Evolutionary conservation across 306 rosid species (phyloP), one percentile per base, ranked within the genome.

Genomic region (Boehmeria nivea): DNA sequence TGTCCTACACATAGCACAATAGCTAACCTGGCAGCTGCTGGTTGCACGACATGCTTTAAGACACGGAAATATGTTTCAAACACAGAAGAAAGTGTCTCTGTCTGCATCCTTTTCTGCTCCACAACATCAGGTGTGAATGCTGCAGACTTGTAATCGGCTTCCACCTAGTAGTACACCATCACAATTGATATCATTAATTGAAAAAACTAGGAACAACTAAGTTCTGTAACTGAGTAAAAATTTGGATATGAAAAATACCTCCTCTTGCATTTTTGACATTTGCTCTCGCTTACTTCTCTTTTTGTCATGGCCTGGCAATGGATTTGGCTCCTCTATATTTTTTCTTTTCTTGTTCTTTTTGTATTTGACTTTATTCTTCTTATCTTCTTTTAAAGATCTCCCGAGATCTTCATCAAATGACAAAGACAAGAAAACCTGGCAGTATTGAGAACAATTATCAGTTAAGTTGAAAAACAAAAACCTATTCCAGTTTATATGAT

Each of bases 61-160:
- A 93, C 69, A 17, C 95, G 99, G 66, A 93, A 87, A 71, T 85
- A 93, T 42, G 83, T 85, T 81, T 87, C 96, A 68, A 93, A 93
- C 10, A 93, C 80, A 63, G 96, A 88, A 73, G 96, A 81, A 63
- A 87, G 99, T 24, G 95, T 81, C 61, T 85, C 84, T 31, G 99
- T 64, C 71, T 93, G 96, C 86, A 81, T 87, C 56, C 69, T 79
- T 77, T 80, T 79, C 78, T 47, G 74, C 80, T 83, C 95, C 53
- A 22, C 43, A 38, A 70, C 72, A 79, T 93, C 96, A 20, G 76
- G 82, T 15, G 87, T 69, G 63, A 83, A 80, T 40, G 94, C 81
- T 51, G 74, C 99, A 62, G 96, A 80, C 84, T 82, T 93, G 78
- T 93, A 93, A 67, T 87, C 96, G 50, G 99, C 96, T 72, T 72